phyloP scores from a whole-genome alignment of 495 filamentous ascomycete genomes.

The Penicillium herquei region DNA sequence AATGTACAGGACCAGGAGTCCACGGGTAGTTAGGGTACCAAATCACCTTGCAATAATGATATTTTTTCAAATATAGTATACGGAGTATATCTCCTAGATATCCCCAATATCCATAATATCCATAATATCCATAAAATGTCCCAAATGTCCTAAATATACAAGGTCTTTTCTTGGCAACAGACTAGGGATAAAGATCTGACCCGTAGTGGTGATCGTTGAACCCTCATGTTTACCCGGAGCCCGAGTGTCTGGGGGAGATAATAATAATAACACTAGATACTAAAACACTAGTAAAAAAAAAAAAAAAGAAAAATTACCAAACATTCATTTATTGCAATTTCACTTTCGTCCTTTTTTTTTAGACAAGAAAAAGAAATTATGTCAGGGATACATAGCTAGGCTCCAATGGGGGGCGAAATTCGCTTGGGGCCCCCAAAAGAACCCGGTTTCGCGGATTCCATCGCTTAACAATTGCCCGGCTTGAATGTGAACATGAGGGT shows the following conservation, averaged over 20 bases:
- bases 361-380: no score
- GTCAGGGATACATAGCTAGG: neutral
- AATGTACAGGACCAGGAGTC: no score
- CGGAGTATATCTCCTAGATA: no score
- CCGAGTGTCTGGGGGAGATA: slow-evolving; percentile 6
- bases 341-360: neutral
- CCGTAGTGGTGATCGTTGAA: slow-evolving; percentile 15
- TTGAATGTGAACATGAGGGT: neutral
- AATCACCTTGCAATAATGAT: no score
- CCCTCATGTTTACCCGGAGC: slow-evolving; percentile 9
- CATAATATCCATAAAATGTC: no score
- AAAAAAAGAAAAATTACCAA: neutral
- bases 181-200: slow-evolving; percentile 37
- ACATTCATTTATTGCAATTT: neutral
- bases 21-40: neutral
- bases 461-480: slow-evolving; percentile 15
- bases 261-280: neutral
- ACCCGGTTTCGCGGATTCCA: neutral
- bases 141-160: no score
- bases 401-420: neutral
- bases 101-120: no score
- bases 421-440: neutral
- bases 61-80: no score
- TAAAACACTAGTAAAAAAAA: neutral
- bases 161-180: slow-evolving; percentile 20